A percentile compares a stretch with the other conserved stretches of the same genome.
Conservation (phyloP, 176 grass and related monocot genomes). For the Musa itinerans region DNA sequence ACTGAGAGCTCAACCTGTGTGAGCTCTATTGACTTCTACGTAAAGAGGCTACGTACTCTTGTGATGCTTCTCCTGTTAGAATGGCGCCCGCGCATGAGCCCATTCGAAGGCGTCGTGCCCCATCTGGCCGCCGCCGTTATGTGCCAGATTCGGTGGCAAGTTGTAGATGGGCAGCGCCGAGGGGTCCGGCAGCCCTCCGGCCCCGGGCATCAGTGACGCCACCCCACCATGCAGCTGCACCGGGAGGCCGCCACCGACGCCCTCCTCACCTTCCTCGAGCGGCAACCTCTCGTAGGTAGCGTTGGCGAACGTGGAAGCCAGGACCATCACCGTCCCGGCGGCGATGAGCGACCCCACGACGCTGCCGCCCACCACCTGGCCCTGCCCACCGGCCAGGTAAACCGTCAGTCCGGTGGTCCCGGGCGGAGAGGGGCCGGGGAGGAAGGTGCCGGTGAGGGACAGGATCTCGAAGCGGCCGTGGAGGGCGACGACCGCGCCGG, state of each 20-base stretch:
- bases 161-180: constrained; percentile 5
- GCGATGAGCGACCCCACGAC: constrained; percentile 72
- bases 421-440: constrained; percentile 71
- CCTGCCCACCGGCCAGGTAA: constrained; percentile 78
- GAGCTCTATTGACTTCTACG: too few species aligned
- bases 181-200: constrained; percentile 8
- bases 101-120: constrained; percentile 1
- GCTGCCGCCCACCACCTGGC: constrained; percentile 81
- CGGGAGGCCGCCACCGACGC: constrained; percentile 2
- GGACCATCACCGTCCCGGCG: constrained; percentile 76
- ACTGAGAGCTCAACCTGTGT: too few species aligned
- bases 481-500: constrained; percentile 59
- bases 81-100: constrained; percentile 5
- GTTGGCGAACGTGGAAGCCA: constrained; percentile 95
- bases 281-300: constrained; percentile 87
- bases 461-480: constrained; percentile 95
- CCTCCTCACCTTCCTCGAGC: constrained; percentile 67
- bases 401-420: constrained; percentile 89
- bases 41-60: too few species aligned
- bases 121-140: neutral
- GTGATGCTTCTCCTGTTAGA: neutral
- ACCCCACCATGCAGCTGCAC: constrained; percentile 31
- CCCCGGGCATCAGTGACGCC: constrained; percentile 35
- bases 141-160: neutral
- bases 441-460: constrained; percentile 80